Evolutionary conservation across 768 basidiomycete species (phyloP).

Genomic region (Rhizopogon vulgaris): DNA sequence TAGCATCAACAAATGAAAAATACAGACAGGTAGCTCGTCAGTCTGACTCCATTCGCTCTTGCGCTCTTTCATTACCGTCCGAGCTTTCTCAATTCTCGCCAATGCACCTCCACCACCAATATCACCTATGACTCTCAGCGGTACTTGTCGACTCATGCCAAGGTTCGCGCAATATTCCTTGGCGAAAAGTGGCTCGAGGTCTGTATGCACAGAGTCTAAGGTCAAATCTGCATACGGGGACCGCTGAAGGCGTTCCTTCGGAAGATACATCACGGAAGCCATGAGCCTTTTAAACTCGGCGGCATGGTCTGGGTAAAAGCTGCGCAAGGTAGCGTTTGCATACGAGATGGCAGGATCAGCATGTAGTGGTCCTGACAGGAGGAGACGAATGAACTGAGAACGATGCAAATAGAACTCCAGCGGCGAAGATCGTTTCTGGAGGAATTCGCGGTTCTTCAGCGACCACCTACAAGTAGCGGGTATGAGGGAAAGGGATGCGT

Average conservation of each 20-base stretch:
- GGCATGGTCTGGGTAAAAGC: constrained; percentile 57
- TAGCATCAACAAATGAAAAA: background rate
- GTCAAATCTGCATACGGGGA: constrained; percentile 78
- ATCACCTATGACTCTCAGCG: constrained; percentile 84
- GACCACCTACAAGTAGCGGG: constrained; percentile 62
- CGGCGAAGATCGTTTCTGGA: constrained; percentile 65
- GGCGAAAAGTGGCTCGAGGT: constrained; percentile 78
- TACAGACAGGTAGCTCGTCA: constrained; percentile 77
- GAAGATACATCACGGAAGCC: constrained; percentile 65
- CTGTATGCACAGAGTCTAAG: constrained; percentile 63
- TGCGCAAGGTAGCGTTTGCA: constrained; percentile 57
- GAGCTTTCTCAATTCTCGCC: constrained; percentile 88
- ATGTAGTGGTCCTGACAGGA: constrained; percentile 58
- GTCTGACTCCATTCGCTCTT: constrained; percentile 90
- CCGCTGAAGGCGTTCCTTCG: constrained; percentile 52
- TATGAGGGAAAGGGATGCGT: background rate
- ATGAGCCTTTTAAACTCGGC: constrained; percentile 66
- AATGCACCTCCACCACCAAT: constrained; percentile 91
- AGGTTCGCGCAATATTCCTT: constrained; percentile 85
- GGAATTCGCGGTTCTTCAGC: constrained; percentile 53
- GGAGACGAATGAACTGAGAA: constrained; percentile 79
- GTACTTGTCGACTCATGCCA: constrained; percentile 85
- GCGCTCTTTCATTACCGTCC: constrained; percentile 87
- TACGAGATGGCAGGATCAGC: constrained; percentile 63
- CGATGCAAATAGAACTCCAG: constrained; percentile 90